These are phyloP conservation scores for Pyrrhoderma lamaoense DNA, from an alignment of 1,284 basidiomycete genomes.

Conservation along the genomic window DNA sequence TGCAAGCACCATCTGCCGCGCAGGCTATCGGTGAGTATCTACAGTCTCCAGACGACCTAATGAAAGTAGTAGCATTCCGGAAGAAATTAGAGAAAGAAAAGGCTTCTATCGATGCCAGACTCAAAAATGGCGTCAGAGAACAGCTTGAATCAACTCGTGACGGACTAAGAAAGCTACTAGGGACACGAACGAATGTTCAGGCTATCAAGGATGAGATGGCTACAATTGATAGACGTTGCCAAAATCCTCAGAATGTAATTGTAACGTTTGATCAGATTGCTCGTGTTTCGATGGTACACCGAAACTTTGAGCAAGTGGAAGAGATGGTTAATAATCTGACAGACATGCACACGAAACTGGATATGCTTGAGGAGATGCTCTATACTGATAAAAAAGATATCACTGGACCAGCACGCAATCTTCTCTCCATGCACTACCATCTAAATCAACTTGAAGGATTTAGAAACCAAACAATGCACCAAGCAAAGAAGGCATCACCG, in stretches of 20 bases:
- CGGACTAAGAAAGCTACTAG: constrained; percentile 79
- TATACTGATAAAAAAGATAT: constrained; percentile 66
- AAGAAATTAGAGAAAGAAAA: constrained; percentile 98
- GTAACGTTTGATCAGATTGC: constrained; percentile 89
- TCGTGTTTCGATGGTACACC: constrained; percentile 89
- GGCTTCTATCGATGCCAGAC: constrained; percentile 87
- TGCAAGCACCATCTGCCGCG: constrained; percentile 48
- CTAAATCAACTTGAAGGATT: constrained; percentile 88
- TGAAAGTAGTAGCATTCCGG: constrained; percentile 82
- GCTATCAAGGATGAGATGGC: constrained; percentile 90
- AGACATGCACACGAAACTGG: constrained; percentile 82
- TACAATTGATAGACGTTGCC: constrained; percentile 73
- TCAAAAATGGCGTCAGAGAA: constrained; percentile 90
- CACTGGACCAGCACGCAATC: constrained; percentile 77
- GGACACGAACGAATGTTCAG: constrained; percentile 79
- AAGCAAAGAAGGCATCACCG: constrained; percentile 80
- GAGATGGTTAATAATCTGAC: constrained; percentile 92
- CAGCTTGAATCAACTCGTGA: constrained; percentile 90
- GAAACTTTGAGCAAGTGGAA: constrained; percentile 92
- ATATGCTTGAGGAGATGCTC: constrained; percentile 74
- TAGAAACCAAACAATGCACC: constrained; percentile 88
- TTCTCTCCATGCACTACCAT: constrained; percentile 87
- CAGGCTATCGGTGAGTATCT: constrained; percentile 82
- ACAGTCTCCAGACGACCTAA: constrained; percentile 89
- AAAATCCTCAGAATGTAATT: constrained; percentile 65